Base-by-base conservation (phyloP, 352 stramenopile species). In the Pythium aphanidermatum region DNA sequence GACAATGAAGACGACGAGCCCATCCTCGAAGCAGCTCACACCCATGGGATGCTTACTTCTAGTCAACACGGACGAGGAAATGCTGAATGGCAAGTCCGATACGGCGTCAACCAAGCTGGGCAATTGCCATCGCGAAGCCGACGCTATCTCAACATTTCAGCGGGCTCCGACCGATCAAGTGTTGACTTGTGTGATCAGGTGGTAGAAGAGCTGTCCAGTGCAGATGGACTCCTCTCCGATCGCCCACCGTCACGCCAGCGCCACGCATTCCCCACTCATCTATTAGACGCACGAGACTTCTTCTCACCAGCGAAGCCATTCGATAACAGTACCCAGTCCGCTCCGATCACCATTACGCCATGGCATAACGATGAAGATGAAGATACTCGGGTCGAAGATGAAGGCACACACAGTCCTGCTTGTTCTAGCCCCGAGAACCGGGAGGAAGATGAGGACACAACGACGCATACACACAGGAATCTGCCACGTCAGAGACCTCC, bases 181-280 rank as follows among this genome's bases (percentile, higher is more conserved):
- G 25, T 21, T 14, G 33, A 30, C n/a, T 5, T 28, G 25, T n/a
- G 7, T n/a, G 19, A 14, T 2, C 25, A 27, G 5, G 30, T 32
- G 2, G 38, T 55, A 29, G 37, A 27, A 2, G 37, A 46, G 2
- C 23, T 32, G 7, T 14, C 44, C 3, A 26, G 27, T 16, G 32
- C 11, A 17, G n/a, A 5, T 24, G 40, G 14, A 40, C 9, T 11
- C 1, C 39, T 46, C 16, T 13, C 21, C 2, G 62, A 85, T 49
- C 77, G 77, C 1, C 80, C 80, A 3, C 80, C 80, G 2, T 90
- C 80, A 0, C 72, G 80, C 4, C 80, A 92, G 39, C 49, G 74
- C 0, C 77, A 90, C 32, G 80, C 80, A 0, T 92, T 92, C 33
- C 80, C 80, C 0, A 92, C 73, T 0, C 65, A 92, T 45, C 57